Conservation (phyloP, 345 rosid species). For the Jatropha curcas region DNA sequence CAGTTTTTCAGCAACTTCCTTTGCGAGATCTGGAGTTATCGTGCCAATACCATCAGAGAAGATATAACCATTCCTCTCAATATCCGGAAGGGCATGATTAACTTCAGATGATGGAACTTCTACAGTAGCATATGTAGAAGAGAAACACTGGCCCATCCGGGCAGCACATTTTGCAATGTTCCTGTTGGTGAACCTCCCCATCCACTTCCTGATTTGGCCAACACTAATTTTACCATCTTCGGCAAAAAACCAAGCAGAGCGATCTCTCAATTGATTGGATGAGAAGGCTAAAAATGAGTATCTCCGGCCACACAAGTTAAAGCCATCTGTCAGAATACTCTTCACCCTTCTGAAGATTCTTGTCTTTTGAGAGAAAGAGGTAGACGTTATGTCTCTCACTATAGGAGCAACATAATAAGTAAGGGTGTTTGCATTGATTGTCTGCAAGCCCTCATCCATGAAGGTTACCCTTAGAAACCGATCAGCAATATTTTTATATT, state of each 20-base stretch:
- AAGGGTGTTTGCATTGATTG: conserved; percentile 60
- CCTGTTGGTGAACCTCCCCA: conserved; percentile 67
- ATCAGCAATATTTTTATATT: conserved; percentile 62
- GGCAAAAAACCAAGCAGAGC: conserved; percentile 95
- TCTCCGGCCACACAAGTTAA: conserved; percentile 71
- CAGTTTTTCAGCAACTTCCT: conserved; percentile 67
- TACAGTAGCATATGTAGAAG: conserved; percentile 87
- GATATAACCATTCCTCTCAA: conserved; percentile 52
- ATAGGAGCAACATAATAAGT: conserved; percentile 63
- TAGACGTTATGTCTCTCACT: conserved; percentile 54
- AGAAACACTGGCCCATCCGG: conserved; percentile 93
- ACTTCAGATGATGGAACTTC: conserved; percentile 63
- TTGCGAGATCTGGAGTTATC: conserved; percentile 77
- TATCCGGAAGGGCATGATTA: conserved; percentile 51
- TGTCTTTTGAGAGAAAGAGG: conserved; percentile 63
- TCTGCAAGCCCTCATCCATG: conserved; percentile 88
- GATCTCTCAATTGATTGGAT: conserved; percentile 85
- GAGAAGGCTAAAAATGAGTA: conserved; percentile 91
- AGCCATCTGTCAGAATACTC: conserved; percentile 63
- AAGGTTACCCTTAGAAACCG: conserved; percentile 83
- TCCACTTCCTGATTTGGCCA: conserved; percentile 54
- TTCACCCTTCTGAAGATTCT: conserved; percentile 64
- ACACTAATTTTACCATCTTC: conserved; percentile 56
- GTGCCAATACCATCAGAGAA: conserved; percentile 94
- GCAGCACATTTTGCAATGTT: conserved; percentile 90